Base-by-base conservation (phyloP, 345 rosid species). In the Hypericum perforatum region DNA sequence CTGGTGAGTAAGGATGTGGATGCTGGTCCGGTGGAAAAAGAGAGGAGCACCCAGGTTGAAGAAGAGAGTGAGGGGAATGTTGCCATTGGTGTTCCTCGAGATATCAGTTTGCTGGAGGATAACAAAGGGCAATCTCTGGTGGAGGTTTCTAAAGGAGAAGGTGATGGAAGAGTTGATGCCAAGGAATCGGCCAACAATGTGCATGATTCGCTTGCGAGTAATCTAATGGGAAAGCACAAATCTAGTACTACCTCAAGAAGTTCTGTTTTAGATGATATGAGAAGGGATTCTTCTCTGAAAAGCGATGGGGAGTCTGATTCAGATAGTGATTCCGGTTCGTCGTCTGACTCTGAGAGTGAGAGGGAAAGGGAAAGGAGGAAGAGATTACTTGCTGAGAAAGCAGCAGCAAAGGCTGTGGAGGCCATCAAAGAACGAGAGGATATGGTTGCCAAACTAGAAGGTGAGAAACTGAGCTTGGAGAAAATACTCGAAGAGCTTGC, bases 401-500 rank as follows among this genome's bases (percentile, higher is more conserved):
- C 77, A 16, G 92, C 92, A 16, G 83, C 88, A 60, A 87, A 81
- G 76, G 86, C 92, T 56, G 75, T 65, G 43, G 83, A 69, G 52
- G 84, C 75, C 43, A 81, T 87, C 61, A 85, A 76, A 76, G 95
- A 87, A 69, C 79, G 77, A 46, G 98, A 91, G 70, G 79, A 91
- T 68, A 57, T 64, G 72, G 85, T 87, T 59, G 98, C 98, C 36
- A 81, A 81, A 71, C 75, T 87, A 60, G 96, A 91, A 69, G 98
- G 98, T 9, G 96, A 91, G 74, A 91, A 91, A 71, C 84, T 79
- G 72, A 85, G 89, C 69, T 68, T 91, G 71, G 98, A 87, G 85
- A 91, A 87, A 67, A 82, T 87, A 74, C 79, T 85, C 11, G 98
- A 87, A 58, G 95, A 85, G 68, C 82, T 79, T 66, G 95, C 96